Percentiles rank a stretch among this genome's conserved stretches.
phyloP scores from a whole-genome alignment of 2,329 filamentous ascomycete species.

The Diaporthe australafricana region DNA sequence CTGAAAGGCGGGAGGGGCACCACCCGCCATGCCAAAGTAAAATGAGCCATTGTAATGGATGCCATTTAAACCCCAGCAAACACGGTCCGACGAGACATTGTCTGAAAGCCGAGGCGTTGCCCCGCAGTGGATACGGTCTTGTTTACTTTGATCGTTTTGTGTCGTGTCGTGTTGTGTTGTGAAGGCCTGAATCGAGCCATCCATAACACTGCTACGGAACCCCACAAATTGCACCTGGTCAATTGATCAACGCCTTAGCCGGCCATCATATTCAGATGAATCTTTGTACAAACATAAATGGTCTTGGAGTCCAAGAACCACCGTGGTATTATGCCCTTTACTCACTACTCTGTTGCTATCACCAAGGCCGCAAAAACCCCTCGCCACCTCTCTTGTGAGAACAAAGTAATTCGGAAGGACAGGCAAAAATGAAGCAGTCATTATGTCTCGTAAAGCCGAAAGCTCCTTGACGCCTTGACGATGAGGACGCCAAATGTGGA shows the following conservation, averaged over 20 bases:
- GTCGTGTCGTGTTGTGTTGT: background rate
- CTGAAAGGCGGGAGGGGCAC: conserved; percentile 5
- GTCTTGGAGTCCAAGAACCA: background rate
- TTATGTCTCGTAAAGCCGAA: conserved; percentile 31
- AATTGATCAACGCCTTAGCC: background rate
- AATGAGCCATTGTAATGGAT: conserved; percentile 22
- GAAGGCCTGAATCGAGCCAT: background rate
- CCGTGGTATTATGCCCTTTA: conserved; percentile 28
- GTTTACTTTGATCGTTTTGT: conserved; percentile 33
- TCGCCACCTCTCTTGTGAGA: background rate
- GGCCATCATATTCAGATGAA: background rate
- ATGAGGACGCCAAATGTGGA: background rate
- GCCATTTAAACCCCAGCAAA: conserved; percentile 26
- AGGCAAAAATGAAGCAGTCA: conserved; percentile 1
- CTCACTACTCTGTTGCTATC: conserved; percentile 24
- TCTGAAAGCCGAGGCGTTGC: conserved; percentile 29
- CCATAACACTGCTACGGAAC: background rate
- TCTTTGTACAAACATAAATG: background rate
- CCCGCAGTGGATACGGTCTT: conserved; percentile 9
- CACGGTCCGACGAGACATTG: conserved; percentile 19
- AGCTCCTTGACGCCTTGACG: background rate
- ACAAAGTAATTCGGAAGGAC: background rate
- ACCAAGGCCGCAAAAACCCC: background rate
- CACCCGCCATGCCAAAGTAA: conserved; percentile 11
- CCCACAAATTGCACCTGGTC: background rate